These are phyloP conservation scores for Lactarius hengduanensis DNA, from an alignment of 768 basidiomycete species.

Conservation along the genomic window DNA sequence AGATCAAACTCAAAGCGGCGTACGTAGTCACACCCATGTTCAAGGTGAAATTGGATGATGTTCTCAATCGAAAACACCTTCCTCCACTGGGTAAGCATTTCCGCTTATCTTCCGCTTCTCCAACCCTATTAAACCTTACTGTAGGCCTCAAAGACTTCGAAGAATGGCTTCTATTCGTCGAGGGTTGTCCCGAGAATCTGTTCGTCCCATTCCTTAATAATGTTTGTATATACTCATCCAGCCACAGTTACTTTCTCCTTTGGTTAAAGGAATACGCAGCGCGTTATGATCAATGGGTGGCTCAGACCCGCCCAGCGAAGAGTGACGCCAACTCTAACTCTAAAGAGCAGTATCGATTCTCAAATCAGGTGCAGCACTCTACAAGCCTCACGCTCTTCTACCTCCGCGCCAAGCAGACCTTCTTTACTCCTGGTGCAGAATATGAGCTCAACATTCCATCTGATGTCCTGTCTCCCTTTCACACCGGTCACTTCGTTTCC, in stretches of 20 bases:
- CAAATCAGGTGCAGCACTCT: conserved; percentile 30
- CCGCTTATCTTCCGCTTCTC: conserved; percentile 10
- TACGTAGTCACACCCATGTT: conserved; percentile 56
- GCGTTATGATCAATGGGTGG: conserved; percentile 45
- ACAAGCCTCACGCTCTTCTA: conserved; percentile 67
- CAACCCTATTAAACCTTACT: neutral
- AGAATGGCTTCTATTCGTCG: conserved; percentile 81
- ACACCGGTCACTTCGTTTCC: conserved; percentile 46
- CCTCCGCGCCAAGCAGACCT: conserved; percentile 75
- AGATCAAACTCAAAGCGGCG: neutral
- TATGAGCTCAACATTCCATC: conserved; percentile 74
- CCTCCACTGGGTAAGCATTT: conserved; percentile 61
- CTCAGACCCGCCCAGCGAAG: conserved; percentile 25
- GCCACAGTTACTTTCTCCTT: conserved; percentile 67
- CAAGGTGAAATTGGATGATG: conserved; percentile 67
- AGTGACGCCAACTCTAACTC: conserved; percentile 12
- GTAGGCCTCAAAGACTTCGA: conserved; percentile 47
- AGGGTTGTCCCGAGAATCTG: conserved; percentile 73
- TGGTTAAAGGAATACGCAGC: conserved; percentile 75
- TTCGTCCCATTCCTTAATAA: conserved; percentile 35
- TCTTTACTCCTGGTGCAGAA: conserved; percentile 66
- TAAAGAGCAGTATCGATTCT: conserved; percentile 26
- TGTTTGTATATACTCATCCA: conserved; percentile 7
- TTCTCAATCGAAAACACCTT: conserved; percentile 72
- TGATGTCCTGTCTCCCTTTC: conserved; percentile 52